phyloP scores from a whole-genome alignment of 2,329 filamentous ascomycete species.

The Fusarium keratoplasticum region DNA sequence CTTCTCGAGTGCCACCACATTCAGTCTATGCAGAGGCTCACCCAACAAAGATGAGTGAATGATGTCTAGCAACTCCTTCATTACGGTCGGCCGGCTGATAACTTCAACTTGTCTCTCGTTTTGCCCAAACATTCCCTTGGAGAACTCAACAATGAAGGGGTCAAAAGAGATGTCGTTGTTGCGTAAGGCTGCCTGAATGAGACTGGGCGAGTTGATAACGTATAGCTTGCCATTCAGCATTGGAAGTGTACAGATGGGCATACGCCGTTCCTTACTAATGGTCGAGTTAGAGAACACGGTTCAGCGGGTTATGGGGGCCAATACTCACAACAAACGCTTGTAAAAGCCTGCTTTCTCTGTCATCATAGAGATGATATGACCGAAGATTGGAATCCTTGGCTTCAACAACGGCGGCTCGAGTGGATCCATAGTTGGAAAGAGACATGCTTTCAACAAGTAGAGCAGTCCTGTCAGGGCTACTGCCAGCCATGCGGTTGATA shows the following conservation, averaged over 20 bases:
- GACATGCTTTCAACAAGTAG: not conserved
- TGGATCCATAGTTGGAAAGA: slow-evolving; percentile 5
- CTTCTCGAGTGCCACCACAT: not conserved
- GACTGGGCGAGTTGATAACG: slow-evolving; percentile 53
- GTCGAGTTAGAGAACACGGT: not conserved
- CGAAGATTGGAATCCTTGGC: slow-evolving; percentile 24
- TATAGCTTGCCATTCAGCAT: slow-evolving; percentile 58
- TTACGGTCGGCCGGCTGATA: not conserved
- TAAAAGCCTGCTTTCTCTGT: slow-evolving; percentile 26
- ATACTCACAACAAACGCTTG: slow-evolving; percentile 15
- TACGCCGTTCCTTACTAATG: slow-evolving; percentile 29
- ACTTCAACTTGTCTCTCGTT: not conserved
- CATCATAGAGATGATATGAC: slow-evolving; percentile 31
- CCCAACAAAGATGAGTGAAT: slow-evolving; percentile 23
- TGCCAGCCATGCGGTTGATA: not conserved
- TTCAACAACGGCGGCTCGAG: slow-evolving; percentile 27
- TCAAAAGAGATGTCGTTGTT: slow-evolving; percentile 56
- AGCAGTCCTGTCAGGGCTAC: not conserved
- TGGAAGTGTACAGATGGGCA: slow-evolving; percentile 56
- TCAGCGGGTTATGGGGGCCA: accelerated
- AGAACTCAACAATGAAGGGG: slow-evolving; percentile 51
- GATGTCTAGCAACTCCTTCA: slow-evolving; percentile 4
- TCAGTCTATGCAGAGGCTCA: slow-evolving; percentile 22
- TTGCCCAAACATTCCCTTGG: slow-evolving; percentile 19
- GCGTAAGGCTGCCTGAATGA: slow-evolving; percentile 54